Percentiles rank a stretch among this genome's conserved stretches.
These are phyloP conservation scores for Cardiospermum halicacabum DNA, from an alignment of 345 rosid genomes.

Conservation along the genomic window DNA sequence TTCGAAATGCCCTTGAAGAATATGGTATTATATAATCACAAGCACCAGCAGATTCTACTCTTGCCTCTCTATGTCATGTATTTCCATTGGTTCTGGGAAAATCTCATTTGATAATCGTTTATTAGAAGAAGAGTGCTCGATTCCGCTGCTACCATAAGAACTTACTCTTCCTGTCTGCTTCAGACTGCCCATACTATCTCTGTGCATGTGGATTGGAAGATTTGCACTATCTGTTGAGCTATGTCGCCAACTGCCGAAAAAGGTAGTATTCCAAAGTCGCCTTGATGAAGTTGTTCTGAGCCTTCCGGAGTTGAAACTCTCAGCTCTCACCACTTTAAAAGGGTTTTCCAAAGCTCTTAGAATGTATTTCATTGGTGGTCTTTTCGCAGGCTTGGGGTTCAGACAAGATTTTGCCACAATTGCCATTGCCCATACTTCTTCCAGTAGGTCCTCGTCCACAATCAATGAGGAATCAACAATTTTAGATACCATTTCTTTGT, in stretches of 20 bases:
- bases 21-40: not conserved
- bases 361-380: conserved; percentile 81
- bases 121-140: conserved; percentile 47
- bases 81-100: conserved; percentile 50
- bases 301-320: conserved; percentile 55
- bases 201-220: conserved; percentile 22
- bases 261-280: conserved; percentile 62
- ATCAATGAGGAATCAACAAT: conserved; percentile 78
- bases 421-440: conserved; percentile 99
- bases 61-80: conserved; percentile 35
- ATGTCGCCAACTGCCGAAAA: conserved; percentile 84
- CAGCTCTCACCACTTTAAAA: conserved; percentile 76
- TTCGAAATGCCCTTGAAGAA: not conserved
- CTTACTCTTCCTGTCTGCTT: conserved; percentile 47
- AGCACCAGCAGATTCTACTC: conserved; percentile 19
- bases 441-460: conserved; percentile 82
- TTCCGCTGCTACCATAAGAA: conserved; percentile 52
- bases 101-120: conserved; percentile 57
- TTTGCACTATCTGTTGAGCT: conserved; percentile 49
- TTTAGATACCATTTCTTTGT: conserved; percentile 67
- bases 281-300: conserved; percentile 70
- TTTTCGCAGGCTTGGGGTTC: conserved; percentile 69
- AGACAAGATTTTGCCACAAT: conserved; percentile 90
- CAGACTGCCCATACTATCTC: conserved; percentile 30
- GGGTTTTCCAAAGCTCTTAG: conserved; percentile 93